These are phyloP conservation scores for Letharia lupina DNA, from an alignment of 495 filamentous ascomycete species.

Conservation along the genomic window DNA sequence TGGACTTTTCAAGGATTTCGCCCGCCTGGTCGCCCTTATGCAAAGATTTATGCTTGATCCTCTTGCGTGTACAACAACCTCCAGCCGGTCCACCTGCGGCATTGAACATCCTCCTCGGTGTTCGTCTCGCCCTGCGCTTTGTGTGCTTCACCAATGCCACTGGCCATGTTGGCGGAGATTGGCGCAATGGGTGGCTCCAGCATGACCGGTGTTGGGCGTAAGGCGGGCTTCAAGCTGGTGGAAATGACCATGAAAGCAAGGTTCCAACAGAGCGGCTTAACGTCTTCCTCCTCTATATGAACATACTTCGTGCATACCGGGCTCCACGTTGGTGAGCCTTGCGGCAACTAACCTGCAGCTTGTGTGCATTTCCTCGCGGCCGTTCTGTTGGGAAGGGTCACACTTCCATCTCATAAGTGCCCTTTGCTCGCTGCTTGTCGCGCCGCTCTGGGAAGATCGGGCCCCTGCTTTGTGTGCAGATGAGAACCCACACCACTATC, in stretches of 20 bases:
- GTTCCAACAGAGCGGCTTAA: not conserved
- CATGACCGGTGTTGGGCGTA: not conserved
- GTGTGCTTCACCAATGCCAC: not conserved
- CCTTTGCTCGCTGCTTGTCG: constrained; percentile 1
- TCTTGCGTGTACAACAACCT: not conserved
- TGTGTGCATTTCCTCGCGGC: not conserved
- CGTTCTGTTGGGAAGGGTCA: not conserved
- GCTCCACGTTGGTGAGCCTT: not conserved
- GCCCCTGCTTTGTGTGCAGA: not conserved
- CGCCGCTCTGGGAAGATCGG: not conserved
- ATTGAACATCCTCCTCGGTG: not conserved
- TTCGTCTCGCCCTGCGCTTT: not conserved
- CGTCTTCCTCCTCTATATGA: not conserved
- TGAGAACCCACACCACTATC: not conserved
- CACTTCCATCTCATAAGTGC: constrained; percentile 1
- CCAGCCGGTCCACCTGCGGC: not conserved
- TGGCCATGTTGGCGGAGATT: not conserved
- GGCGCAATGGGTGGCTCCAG: not conserved
- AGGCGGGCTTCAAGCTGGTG: not conserved
- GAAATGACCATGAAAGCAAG: not conserved
- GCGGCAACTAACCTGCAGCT: not conserved
- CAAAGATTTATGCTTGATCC: not conserved
- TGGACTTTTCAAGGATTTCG: not conserved
- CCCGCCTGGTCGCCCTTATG: not conserved
- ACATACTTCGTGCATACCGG: not conserved